Base-by-base conservation (phyloP, 2,329 filamentous ascomycete species). In the Leptographium wingfieldii region DNA sequence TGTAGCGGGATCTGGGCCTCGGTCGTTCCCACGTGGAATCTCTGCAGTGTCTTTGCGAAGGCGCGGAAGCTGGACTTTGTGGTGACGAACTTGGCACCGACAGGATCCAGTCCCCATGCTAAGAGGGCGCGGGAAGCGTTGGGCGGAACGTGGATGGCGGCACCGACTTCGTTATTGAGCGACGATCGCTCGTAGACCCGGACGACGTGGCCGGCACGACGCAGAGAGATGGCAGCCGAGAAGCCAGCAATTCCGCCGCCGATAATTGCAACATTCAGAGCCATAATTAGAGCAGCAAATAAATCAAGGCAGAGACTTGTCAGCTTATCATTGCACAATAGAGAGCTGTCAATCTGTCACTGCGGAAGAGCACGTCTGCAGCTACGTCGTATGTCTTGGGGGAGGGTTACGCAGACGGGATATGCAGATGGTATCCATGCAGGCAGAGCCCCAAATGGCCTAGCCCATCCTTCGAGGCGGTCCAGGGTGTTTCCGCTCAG, bases 241-340 rank as follows among this genome's bases (percentile, higher is more conserved):
- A 74, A 69, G 31, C 73, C 73, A 11, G 70, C 69, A 31, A 73
- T 72, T 33, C 73, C 73, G 22, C 68, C 72, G n/a, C 72, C 72
- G 19, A 71, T 67, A 10, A 74, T 64, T 49, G 69, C 59, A 25
- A 70, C 64, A 35, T 69, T 59, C 64, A 63, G 25, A 22, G 56
- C 5, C 56, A 57, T 57, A 19, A n/a, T 25, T 38, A n/a, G 14
- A 12, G 25, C 25, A 6, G 51, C 14, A 33, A 25, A 53, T 5
- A 5, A 22, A 14, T 22, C 9, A 14, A 38, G 35, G 12, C 35
- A 31, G 35, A 38, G 35, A 38, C 6, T 3, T 10, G 4, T 3
- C 35, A 38, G 35, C 35, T 38, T 38, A 10, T 3, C 4, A 10
- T 10, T 10, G 4, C 9, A 38, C 10, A 14, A 38, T 7, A 31